Base-by-base conservation (phyloP, 345 rosid genomes). In the Psidium guajava region DNA sequence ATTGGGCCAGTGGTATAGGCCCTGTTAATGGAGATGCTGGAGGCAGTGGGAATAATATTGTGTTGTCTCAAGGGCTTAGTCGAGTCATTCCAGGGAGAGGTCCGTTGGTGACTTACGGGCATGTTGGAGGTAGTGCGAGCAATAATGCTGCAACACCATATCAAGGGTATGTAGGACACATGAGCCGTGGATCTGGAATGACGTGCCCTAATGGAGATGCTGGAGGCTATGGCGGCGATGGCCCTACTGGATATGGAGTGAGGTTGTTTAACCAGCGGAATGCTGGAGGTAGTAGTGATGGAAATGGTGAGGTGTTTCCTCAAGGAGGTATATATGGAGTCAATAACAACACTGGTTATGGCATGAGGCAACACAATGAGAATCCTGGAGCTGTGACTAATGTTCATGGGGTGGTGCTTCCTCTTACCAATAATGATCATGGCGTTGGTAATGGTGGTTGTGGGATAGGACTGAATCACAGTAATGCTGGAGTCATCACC, bases 61-160 rank as follows among this genome's bases (percentile, higher is more conserved):
- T 18, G 80, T 69, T 20, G 24, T 69, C 80, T 69, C 80, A 36
- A 20, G 80, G 47, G 47, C 80, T 42, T 69, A 36, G 24, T 69
- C 47, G 47, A 36, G 47, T 36, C 13, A 0, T 18, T 69, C 80
- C 0, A 4, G 47, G 77, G 80, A 36, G 80, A 36, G 54, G 32
- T 51, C 10, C n/a, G 12, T 69, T 69, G 80, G 80, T 69, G 80
- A 69, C 25, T 69, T 32, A 69, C 36, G 80, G 80, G 80, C 47
- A 69, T 69, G 80, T 18, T 8, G 80, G 25, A 69, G 80, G 80
- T 36, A 36, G 80, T 69, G 36, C 11, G 21, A 90, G 88, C 32
- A 87, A 82, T 5, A 90, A 91, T 64, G 13, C 88, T 3, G 87
- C 28, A 59, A 81, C 54, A 27, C 54, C 10, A 24, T 24, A 81